phyloP scores from a whole-genome alignment of 768 basidiomycete species.

The Lepiota venenata region DNA sequence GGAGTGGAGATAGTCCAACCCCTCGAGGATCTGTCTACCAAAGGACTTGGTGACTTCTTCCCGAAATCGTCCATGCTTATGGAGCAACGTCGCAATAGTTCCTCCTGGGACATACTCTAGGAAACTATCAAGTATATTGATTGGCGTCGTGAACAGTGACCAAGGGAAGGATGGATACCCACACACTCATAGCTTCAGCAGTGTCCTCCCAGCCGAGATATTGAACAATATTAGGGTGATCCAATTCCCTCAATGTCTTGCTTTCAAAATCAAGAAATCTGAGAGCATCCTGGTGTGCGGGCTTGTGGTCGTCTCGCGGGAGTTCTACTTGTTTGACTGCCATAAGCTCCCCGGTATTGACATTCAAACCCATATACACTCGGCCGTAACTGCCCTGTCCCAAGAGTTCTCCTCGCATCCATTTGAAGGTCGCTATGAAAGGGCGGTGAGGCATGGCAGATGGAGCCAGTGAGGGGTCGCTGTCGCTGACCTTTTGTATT shows the following conservation, averaged over 20 bases:
- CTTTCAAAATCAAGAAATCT: conserved; percentile 85
- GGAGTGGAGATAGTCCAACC: conserved; percentile 84
- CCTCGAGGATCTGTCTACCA: conserved; percentile 79
- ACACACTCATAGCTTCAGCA: conserved; percentile 75
- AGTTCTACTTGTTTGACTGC: conserved; percentile 97
- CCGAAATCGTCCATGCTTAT: conserved; percentile 77
- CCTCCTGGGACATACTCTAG: conserved; percentile 96
- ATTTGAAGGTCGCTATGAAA: conserved; percentile 67
- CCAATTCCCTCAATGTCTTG: conserved; percentile 80
- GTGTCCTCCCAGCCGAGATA: conserved; percentile 89
- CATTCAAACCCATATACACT: conserved; percentile 90
- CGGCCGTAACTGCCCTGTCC: conserved; percentile 93
- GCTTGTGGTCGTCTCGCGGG: conserved; percentile 66
- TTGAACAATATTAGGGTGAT: conserved; percentile 89
- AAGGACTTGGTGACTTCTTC: conserved; percentile 86
- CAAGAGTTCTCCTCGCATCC: conserved; percentile 90
- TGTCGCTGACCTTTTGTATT: background rate
- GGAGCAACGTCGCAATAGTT: conserved; percentile 77
- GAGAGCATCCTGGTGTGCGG: conserved; percentile 63
- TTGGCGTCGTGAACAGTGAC: background rate
- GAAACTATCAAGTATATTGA: conserved; percentile 51
- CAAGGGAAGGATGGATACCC: conserved; percentile 21
- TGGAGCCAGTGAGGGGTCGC: background rate
- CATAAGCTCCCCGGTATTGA: conserved; percentile 87
- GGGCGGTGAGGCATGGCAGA: background rate